Percentiles rank a stretch among this genome's conserved stretches.
phyloP scores from a whole-genome alignment of 2,329 filamentous ascomycete species.

The Pseudogymnoascus sp. region DNA sequence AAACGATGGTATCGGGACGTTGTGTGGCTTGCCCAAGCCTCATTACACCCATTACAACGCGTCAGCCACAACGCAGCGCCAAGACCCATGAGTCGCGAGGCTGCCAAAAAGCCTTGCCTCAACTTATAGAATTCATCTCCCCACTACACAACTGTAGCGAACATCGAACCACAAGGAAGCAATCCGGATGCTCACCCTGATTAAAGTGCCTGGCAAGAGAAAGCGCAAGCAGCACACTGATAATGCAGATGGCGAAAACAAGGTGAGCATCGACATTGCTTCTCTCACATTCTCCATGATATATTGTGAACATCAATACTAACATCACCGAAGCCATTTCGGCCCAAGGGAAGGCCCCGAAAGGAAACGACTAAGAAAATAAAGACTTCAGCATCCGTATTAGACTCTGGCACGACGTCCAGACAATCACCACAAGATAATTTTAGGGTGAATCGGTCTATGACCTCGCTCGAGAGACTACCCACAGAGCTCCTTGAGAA shows the following conservation, averaged over 20 bases:
- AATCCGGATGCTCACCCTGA: slow-evolving; percentile 20
- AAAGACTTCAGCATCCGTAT: background rate
- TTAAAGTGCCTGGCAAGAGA: slow-evolving; percentile 25
- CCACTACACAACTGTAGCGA: background rate
- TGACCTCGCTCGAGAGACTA: slow-evolving; percentile 24
- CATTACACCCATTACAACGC: slow-evolving; percentile 5
- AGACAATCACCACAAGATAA: slow-evolving; percentile 20
- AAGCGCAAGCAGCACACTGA: slow-evolving; percentile 17
- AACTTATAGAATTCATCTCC: background rate
- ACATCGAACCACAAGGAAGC: background rate
- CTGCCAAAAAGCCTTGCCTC: background rate
- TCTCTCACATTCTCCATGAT: background rate
- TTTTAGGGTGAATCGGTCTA: slow-evolving; percentile 22
- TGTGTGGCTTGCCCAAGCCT: slow-evolving; percentile 8
- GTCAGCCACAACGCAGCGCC: slow-evolving; percentile 6
- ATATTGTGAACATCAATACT: background rate
- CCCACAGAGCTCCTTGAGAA: slow-evolving; percentile 25
- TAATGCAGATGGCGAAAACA: background rate
- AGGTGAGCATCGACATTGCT: background rate
- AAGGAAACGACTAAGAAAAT: background rate
- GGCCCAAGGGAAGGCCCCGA: slow-evolving; percentile 1
- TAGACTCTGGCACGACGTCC: background rate
- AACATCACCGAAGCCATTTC: background rate
- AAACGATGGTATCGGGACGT: slow-evolving; percentile 3
- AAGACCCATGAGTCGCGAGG: background rate